phyloP scores from a whole-genome alignment of 176 grass and related monocot genomes.

The Carex kokanica region DNA sequence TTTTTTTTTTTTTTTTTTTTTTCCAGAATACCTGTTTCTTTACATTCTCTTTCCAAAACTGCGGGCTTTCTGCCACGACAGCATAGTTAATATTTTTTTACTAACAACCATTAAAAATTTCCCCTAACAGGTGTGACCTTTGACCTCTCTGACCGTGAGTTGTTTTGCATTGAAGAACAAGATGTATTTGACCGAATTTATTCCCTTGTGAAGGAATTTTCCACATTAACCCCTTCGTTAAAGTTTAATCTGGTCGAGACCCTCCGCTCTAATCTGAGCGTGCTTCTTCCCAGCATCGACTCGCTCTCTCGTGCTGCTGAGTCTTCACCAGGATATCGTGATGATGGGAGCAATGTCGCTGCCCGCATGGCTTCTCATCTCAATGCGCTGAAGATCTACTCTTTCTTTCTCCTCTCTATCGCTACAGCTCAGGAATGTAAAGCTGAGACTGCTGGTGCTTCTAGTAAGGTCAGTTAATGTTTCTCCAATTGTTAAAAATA shows the following conservation, averaged over 20 bases:
- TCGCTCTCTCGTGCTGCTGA: constrained; percentile 60
- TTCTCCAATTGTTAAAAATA: constrained; percentile 1
- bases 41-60: not conserved
- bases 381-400: constrained; percentile 87
- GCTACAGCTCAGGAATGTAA: constrained; percentile 42
- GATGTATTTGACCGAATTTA: constrained; percentile 81
- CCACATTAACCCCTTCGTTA: constrained; percentile 46
- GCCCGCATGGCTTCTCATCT: constrained; percentile 68
- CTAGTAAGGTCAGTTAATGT: constrained; percentile 26
- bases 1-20: constrained; percentile 10
- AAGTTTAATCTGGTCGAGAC: constrained; percentile 91
- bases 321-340: constrained; percentile 36
- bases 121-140: constrained; percentile 62
- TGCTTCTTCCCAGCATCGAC: constrained; percentile 84
- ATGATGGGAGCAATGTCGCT: constrained; percentile 34
- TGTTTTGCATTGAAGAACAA: constrained; percentile 94
- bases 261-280: constrained; percentile 91
- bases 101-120: constrained; percentile 1
- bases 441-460: constrained; percentile 27
- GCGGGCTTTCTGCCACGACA: not conserved
- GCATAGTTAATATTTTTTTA: not conserved
- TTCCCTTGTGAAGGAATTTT: constrained; percentile 73
- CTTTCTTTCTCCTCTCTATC: constrained; percentile 83
- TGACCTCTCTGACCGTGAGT: constrained; percentile 83
- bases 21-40: not conserved